Evolutionary conservation across 2,329 filamentous ascomycete species (phyloP), one percentile per base, ranked within the genome.

Genomic region (Venturia aucupariae): DNA sequence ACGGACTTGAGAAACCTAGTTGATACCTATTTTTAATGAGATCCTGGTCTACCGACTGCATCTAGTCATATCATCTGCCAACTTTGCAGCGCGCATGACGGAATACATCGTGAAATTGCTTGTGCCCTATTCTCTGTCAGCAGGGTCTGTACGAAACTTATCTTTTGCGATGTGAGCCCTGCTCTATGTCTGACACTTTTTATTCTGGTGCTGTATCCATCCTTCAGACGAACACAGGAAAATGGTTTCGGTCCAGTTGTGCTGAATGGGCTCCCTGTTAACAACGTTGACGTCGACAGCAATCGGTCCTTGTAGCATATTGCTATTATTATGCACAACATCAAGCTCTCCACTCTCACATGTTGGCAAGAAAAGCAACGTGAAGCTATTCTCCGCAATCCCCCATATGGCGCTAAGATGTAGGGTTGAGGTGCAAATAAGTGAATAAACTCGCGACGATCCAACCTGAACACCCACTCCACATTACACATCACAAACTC

Each of bases 11-110:
- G 30, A 22, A 41, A 1, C 5, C 38, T 24, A 46, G 42, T n/a
- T 30, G 59, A 61, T 41, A 61, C 22, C 42, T 15, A 38, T 27
- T 46, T 61, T 41, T 41, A 61, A 42, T 61, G 38, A 61, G 15
- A 61, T 42, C 30, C 35, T 57, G 51, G 51, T 57, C 22, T n/a
- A 57, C 30, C 51, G n/a, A 48, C 3, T 32, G 27, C 30, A 27
- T 27, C 27, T 35, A 32, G 8, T 35, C 27, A 17, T 27, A 3
- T 24, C 4, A n/a, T 22, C 24, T 13, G 35, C 1, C 10, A n/a
- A 15, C 19, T 15, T 15, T 19, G 48, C n/a, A n/a, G n/a, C n/a
- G n/a, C n/a, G n/a, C 13, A 2, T 54, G 10, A 54, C 15, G 6
- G 13, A 3, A 54, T 54, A 24, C 11, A 30, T 4, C 48, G 48